Evolutionary conservation across 2,329 filamentous ascomycete species (phyloP).

Genomic region (Arachnopeziza araneosa): DNA sequence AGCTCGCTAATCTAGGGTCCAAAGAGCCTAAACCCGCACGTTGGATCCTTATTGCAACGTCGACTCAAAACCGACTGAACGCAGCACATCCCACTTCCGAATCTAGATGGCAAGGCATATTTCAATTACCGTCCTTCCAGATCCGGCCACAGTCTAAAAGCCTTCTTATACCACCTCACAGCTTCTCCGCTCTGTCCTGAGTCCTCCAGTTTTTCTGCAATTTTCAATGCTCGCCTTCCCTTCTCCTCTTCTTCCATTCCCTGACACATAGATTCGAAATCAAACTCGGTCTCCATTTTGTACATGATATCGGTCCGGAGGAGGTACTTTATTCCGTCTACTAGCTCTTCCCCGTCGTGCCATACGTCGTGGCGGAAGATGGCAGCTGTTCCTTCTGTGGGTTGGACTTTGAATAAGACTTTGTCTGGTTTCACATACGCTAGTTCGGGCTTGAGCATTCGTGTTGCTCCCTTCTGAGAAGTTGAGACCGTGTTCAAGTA

Average conservation of each 20-base stretch:
- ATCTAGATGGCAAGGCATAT: neutral
- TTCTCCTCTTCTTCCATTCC: slow-evolving; percentile 3
- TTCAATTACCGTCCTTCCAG: slow-evolving; percentile 1
- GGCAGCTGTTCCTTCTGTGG: slow-evolving; percentile 5
- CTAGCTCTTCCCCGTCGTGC: slow-evolving; percentile 17
- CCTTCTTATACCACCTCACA: slow-evolving; percentile 14
- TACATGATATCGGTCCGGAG: slow-evolving; percentile 19
- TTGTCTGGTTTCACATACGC: neutral
- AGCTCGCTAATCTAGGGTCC: neutral
- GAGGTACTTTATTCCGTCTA: slow-evolving; percentile 11
- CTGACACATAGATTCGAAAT: slow-evolving; percentile 7
- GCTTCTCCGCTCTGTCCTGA: slow-evolving; percentile 5
- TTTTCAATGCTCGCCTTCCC: slow-evolving; percentile 7
- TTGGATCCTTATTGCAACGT: neutral
- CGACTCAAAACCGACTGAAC: neutral
- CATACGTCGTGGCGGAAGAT: slow-evolving; percentile 15
- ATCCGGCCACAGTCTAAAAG: slow-evolving; percentile 9
- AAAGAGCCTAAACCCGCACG: neutral
- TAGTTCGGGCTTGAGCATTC: slow-evolving; percentile 5
- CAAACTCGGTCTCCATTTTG: slow-evolving; percentile 6
- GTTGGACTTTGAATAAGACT: neutral
- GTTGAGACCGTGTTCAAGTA: slow-evolving; percentile 11
- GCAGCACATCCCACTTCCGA: neutral
- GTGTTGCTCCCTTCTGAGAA: slow-evolving; percentile 8
- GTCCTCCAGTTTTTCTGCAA: slow-evolving; percentile 12